A percentile compares a stretch with the other conserved stretches of the same genome.
phyloP scores from a whole-genome alignment of 1,284 basidiomycete genomes.

The Tilletiopsis washingtonensis region DNA sequence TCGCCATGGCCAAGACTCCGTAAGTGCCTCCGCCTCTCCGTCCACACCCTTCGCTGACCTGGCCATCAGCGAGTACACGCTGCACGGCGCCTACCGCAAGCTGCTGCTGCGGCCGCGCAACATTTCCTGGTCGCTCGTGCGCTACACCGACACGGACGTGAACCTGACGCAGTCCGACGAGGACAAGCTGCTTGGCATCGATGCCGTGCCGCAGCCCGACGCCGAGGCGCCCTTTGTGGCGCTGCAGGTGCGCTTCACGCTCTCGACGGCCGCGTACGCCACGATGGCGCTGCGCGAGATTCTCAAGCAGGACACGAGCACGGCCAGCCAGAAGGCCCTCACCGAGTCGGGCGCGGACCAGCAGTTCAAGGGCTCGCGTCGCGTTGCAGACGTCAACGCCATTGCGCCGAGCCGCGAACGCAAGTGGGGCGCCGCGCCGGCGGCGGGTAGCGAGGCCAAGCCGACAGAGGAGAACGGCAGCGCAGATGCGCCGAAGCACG shows the following conservation, averaged over 20 bases:
- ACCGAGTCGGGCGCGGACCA: conserved; percentile 31
- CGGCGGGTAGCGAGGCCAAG: neutral
- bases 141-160: conserved; percentile 87
- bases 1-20: neutral
- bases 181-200: conserved; percentile 65
- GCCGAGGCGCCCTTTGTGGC: conserved; percentile 27
- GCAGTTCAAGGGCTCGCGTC: neutral
- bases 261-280: conserved; percentile 39
- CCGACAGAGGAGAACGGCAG: neutral
- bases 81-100: conserved; percentile 85
- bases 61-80: conserved; percentile 67
- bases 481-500: neutral
- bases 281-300: conserved; percentile 44
- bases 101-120: conserved; percentile 77
- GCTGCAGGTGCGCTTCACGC: conserved; percentile 31
- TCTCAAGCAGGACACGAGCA: conserved; percentile 40
- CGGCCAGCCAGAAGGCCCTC: conserved; percentile 25
- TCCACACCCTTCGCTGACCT: too few relatives aligned
- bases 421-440: neutral
- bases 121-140: conserved; percentile 67
- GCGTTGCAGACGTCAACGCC: neutral
- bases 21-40: too few relatives aligned
- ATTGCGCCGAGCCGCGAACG: neutral
- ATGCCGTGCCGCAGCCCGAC: neutral
- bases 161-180: conserved; percentile 88